Percentiles rank a stretch among this genome's conserved stretches.
Conservation (phyloP, 2,329 filamentous ascomycete species). For the Aspergillus calidoustus region DNA sequence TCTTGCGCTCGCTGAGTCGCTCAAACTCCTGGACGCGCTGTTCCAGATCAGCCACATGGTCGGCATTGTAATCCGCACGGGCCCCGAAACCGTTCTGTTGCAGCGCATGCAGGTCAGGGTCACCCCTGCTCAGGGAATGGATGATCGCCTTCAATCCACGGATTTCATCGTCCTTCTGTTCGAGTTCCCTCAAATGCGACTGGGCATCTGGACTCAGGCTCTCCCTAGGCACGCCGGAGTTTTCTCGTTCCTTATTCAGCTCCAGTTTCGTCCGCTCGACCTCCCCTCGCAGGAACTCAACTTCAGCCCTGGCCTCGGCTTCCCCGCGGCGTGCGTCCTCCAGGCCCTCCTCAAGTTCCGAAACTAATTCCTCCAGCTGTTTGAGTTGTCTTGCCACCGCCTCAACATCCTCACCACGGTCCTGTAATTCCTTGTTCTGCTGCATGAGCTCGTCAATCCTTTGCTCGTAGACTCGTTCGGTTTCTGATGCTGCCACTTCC, state of each 20-base stretch:
- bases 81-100: slow-evolving; percentile 34
- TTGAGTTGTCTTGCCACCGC: slow-evolving; percentile 89
- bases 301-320: slow-evolving; percentile 91
- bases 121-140: slow-evolving; percentile 81
- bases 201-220: slow-evolving; percentile 51
- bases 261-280: slow-evolving; percentile 90
- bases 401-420: slow-evolving; percentile 85
- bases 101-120: slow-evolving; percentile 34
- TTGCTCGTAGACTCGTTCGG: slow-evolving; percentile 85
- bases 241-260: slow-evolving; percentile 84
- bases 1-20: slow-evolving; percentile 72
- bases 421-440: slow-evolving; percentile 81
- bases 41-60: slow-evolving; percentile 70
- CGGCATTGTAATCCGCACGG: slow-evolving; percentile 51
- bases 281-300: slow-evolving; percentile 92
- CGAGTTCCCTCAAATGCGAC: slow-evolving; percentile 71
- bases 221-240: slow-evolving; percentile 66
- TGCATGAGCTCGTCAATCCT: slow-evolving; percentile 66
- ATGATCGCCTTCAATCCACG: slow-evolving; percentile 97
- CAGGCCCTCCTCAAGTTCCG: slow-evolving; percentile 93
- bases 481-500: slow-evolving; percentile 93
- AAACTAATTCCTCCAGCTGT: slow-evolving; percentile 92
- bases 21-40: slow-evolving; percentile 80
- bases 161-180: slow-evolving; percentile 97
- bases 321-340: slow-evolving; percentile 94